Conservation (phyloP, 179 eudicot genomes). For the Silene vulgaris region DNA sequence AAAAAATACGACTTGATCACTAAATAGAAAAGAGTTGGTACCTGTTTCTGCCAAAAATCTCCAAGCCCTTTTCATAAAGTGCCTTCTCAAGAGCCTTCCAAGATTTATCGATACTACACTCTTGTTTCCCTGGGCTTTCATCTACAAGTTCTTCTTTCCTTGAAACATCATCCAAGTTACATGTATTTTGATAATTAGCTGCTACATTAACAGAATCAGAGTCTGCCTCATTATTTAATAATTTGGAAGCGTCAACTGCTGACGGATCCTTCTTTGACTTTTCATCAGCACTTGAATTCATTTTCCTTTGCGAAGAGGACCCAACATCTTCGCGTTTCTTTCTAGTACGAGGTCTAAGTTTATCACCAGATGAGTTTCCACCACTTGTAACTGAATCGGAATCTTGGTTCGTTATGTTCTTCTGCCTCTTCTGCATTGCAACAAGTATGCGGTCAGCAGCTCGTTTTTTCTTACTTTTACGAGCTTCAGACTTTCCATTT, state of each 20-base stretch:
- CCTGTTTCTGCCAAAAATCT: constrained; percentile 94
- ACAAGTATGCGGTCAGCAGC: constrained; percentile 59
- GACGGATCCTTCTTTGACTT: constrained; percentile 43
- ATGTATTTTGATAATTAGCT: constrained; percentile 25
- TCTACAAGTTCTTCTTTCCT: constrained; percentile 66
- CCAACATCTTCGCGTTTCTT: constrained; percentile 48
- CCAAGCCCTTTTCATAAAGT: constrained; percentile 79
- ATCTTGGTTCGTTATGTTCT: constrained; percentile 55
- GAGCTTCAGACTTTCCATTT: constrained; percentile 43
- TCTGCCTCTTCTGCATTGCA: constrained; percentile 68
- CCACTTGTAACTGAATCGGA: constrained; percentile 55
- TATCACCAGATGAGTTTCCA: constrained; percentile 37
- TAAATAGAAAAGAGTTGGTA: constrained; percentile 1
- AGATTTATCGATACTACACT: constrained; percentile 37
- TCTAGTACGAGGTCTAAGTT: constrained; percentile 41
- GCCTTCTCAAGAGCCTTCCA: constrained; percentile 84
- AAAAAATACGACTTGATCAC: background rate
- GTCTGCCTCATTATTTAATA: constrained; percentile 36
- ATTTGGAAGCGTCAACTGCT: constrained; percentile 29
- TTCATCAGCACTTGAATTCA: constrained; percentile 36
- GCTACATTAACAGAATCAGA: constrained; percentile 34
- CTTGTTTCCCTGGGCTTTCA: constrained; percentile 60
- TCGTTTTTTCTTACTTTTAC: constrained; percentile 58
- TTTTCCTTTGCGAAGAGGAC: constrained; percentile 41
- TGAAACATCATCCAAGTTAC: constrained; percentile 37